These are phyloP conservation scores for Rubus idaeus DNA, from an alignment of 306 rosid species.

Conservation along the genomic window DNA sequence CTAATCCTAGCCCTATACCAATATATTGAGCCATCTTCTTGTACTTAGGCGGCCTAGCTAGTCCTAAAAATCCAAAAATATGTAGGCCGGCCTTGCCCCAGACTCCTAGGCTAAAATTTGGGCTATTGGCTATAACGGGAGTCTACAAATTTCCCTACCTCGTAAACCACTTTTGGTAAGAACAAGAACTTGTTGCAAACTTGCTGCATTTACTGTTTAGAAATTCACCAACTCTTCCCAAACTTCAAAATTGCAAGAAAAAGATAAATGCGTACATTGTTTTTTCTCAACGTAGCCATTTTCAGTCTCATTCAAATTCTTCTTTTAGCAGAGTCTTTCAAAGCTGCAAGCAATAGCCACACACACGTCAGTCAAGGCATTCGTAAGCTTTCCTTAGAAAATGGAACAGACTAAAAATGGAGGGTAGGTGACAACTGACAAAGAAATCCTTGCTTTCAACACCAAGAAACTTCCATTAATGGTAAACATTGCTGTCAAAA, in stretches of 20 bases:
- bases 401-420: constrained; percentile 27
- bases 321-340: constrained; percentile 1
- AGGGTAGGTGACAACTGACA: constrained; percentile 24
- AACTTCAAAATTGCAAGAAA: constrained; percentile 26
- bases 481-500: constrained; percentile 33
- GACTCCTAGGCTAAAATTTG: neutral
- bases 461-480: constrained; percentile 14
- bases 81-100: neutral
- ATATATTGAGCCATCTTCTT: neutral
- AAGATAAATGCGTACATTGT: constrained; percentile 3
- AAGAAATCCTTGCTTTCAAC: constrained; percentile 20
- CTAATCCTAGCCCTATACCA: neutral
- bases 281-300: neutral
- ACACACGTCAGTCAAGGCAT: constrained; percentile 14
- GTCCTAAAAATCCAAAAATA: neutral
- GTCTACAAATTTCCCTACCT: neutral
- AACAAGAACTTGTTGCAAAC: neutral
- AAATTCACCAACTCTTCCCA: neutral
- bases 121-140: neutral
- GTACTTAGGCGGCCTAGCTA: neutral
- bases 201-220: no score
- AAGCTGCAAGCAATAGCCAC: constrained; percentile 21
- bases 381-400: constrained; percentile 24
- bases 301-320: neutral
- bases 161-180: neutral